Conservation (phyloP, 1,284 basidiomycete genomes). For the Papiliotrema laurentii region DNA sequence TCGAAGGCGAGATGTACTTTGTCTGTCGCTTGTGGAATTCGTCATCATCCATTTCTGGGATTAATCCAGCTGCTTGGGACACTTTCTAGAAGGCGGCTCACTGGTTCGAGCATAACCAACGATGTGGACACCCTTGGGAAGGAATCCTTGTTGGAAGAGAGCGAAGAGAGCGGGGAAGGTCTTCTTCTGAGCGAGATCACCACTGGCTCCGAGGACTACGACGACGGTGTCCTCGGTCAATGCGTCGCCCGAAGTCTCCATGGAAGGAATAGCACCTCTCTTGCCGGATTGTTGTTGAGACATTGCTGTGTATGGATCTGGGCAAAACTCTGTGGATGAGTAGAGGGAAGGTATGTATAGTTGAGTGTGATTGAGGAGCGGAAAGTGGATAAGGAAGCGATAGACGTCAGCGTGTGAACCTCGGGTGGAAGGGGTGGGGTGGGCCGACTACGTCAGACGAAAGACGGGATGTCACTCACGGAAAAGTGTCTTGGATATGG, state of each 20-base stretch:
- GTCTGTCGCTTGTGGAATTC: conserved; percentile 81
- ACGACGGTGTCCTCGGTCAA: conserved; percentile 83
- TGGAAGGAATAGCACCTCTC: conserved; percentile 65
- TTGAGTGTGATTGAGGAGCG: background rate
- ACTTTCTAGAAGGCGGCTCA: conserved; percentile 19
- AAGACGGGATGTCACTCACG: no score
- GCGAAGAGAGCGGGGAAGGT: conserved; percentile 91
- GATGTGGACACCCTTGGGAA: conserved; percentile 78
- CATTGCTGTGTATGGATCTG: background rate
- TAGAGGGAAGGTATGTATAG: background rate
- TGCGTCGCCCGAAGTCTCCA: conserved; percentile 66
- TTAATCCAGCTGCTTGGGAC: background rate
- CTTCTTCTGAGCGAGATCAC: conserved; percentile 99
- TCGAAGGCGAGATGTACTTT: conserved; percentile 74
- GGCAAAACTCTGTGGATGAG: background rate
- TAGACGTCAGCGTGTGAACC: no score
- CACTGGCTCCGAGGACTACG: conserved; percentile 91
- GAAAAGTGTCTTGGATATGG: no score
- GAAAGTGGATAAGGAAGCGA: no score
- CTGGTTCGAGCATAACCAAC: conserved; percentile 90
- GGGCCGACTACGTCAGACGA: no score
- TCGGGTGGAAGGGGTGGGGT: no score
- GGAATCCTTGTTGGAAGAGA: conserved; percentile 71
- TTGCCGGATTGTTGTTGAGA: conserved; percentile 11
- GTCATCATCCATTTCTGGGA: conserved; percentile 67